Percentiles rank a stretch among this genome's conserved stretches.
These are phyloP conservation scores for Monosporascus sp. DNA, from an alignment of 2,329 filamentous ascomycete species.

Conservation along the genomic window DNA sequence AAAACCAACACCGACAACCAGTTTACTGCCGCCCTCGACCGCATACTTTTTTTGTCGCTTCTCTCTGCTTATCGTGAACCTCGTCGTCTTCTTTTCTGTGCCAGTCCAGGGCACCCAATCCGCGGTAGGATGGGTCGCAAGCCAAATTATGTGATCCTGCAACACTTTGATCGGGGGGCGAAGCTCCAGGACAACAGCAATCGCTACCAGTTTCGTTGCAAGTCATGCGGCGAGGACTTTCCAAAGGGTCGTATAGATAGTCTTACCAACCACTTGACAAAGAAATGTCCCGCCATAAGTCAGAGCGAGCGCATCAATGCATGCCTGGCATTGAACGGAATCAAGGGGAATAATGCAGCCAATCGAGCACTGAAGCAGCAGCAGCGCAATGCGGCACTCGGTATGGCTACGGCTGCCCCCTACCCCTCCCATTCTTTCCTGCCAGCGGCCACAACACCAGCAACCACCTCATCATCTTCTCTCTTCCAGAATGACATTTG, in stretches of 20 bases:
- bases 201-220: slow-evolving; percentile 87
- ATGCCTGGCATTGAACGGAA: slow-evolving; percentile 65
- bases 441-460: slow-evolving; percentile 7
- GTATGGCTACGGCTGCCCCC: slow-evolving; percentile 7
- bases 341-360: slow-evolving; percentile 44
- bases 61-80: slow-evolving; percentile 8
- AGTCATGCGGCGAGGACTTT: slow-evolving; percentile 80
- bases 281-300: slow-evolving; percentile 77
- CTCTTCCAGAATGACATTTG: slow-evolving; percentile 53
- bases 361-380: neutral
- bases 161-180: slow-evolving; percentile 81
- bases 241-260: slow-evolving; percentile 85
- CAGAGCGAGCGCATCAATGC: slow-evolving; percentile 71
- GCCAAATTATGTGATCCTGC: slow-evolving; percentile 77
- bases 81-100: slow-evolving; percentile 6
- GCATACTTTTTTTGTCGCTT: neutral
- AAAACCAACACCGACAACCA: neutral
- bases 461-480: slow-evolving; percentile 30
- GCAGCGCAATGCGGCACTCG: slow-evolving; percentile 3
- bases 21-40: neutral
- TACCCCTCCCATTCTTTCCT: slow-evolving; percentile 1
- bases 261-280: slow-evolving; percentile 74
- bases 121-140: slow-evolving; percentile 65
- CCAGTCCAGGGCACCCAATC: slow-evolving; percentile 1
- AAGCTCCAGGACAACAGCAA: slow-evolving; percentile 89